A percentile compares a stretch with the other conserved stretches of the same genome.
These are phyloP conservation scores for Salix koriyanagi DNA, from an alignment of 345 rosid species.

Conservation along the genomic window DNA sequence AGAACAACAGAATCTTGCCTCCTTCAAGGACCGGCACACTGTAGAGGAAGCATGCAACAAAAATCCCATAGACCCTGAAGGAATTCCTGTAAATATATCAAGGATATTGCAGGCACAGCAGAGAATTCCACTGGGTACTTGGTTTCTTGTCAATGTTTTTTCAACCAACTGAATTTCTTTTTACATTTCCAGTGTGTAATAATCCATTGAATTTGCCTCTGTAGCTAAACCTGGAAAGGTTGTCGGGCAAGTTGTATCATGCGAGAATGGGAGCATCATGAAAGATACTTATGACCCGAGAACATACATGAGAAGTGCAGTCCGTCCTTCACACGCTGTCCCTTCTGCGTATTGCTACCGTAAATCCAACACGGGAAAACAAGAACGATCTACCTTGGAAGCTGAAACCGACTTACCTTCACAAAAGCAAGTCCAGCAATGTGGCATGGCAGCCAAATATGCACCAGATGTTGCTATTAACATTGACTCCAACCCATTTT, in stretches of 20 bases:
- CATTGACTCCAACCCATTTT: constrained; percentile 72
- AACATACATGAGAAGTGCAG: constrained; percentile 49
- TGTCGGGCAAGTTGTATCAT: constrained; percentile 59
- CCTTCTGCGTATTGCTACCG: constrained; percentile 40
- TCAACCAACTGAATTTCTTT: neutral
- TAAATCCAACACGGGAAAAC: constrained; percentile 49
- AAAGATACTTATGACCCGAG: constrained; percentile 68
- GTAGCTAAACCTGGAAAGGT: constrained; percentile 67
- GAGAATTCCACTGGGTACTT: constrained; percentile 59
- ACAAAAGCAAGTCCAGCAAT: constrained; percentile 58
- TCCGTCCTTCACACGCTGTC: constrained; percentile 42
- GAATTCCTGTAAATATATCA: constrained; percentile 37
- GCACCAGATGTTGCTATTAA: constrained; percentile 69
- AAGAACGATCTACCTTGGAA: constrained; percentile 44
- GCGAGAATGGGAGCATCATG: constrained; percentile 41
- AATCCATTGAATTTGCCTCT: constrained; percentile 9
- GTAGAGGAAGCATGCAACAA: constrained; percentile 33
- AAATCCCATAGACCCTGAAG: constrained; percentile 41
- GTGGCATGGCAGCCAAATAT: constrained; percentile 48
- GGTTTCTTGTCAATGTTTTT: neutral
- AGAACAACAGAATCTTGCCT: constrained; percentile 36
- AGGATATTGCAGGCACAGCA: constrained; percentile 50
- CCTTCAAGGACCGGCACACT: constrained; percentile 33
- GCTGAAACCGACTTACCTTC: constrained; percentile 40
- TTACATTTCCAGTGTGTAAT: neutral